phyloP scores from a whole-genome alignment of 768 basidiomycete genomes.

The Kondoa malvinella region DNA sequence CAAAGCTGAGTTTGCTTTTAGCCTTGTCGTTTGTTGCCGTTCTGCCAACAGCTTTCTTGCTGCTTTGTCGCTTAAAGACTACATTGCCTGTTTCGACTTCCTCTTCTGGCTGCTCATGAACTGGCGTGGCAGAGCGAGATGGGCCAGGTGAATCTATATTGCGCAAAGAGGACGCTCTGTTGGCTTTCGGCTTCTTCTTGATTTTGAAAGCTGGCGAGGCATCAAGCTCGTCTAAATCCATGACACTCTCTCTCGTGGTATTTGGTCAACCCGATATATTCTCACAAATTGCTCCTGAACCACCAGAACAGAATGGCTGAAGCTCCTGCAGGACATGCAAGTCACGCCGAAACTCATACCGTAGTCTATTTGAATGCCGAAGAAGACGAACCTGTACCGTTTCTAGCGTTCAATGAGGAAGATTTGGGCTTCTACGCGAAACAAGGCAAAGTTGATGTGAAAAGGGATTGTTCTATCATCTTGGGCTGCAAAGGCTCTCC shows the following conservation, averaged over 20 bases:
- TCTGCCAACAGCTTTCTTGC: constrained; percentile 19
- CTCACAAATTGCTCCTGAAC: too few species aligned
- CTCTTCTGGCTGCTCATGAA: neutral
- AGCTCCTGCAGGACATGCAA: too few species aligned
- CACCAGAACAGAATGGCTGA: too few species aligned
- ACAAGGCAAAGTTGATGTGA: too few species aligned
- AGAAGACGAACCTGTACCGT: too few species aligned
- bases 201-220: neutral
- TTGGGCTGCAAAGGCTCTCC: too few species aligned
- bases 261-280: too few species aligned
- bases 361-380: too few species aligned
- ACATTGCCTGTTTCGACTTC: constrained; percentile 15
- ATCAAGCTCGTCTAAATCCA: neutral
- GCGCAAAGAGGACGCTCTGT: neutral
- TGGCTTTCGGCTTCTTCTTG: neutral
- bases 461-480: too few species aligned
- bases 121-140: neutral
- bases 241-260: neutral
- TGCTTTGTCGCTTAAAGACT: constrained; percentile 11
- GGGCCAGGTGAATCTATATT: neutral
- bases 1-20: neutral
- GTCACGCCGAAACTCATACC: too few species aligned
- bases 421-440: too few species aligned
- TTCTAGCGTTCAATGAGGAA: too few species aligned
- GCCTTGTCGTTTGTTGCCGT: constrained; percentile 7